Conservation (phyloP, 305 asterid species). For the Solanum chacoense region DNA sequence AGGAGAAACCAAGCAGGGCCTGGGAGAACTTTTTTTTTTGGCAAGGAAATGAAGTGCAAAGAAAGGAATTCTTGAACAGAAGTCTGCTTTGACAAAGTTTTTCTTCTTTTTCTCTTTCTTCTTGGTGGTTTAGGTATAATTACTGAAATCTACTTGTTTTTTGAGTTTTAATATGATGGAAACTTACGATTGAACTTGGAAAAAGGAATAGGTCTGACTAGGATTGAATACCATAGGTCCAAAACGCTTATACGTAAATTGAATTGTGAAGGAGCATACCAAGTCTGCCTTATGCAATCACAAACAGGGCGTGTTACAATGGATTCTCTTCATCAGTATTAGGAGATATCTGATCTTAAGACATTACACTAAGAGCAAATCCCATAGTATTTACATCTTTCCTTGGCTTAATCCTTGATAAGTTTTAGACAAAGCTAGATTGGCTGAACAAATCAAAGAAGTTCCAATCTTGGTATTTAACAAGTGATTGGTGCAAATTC, state of each 20-base stretch:
- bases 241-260: neutral
- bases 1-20: neutral
- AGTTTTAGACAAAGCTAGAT: neutral
- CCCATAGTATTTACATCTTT: neutral
- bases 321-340: neutral
- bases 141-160: neutral
- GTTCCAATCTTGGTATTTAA: neutral
- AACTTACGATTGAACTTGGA: neutral
- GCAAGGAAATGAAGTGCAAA: neutral
- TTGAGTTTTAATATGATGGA: neutral
- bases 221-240: neutral
- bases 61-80: neutral
- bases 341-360: neutral
- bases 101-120: neutral
- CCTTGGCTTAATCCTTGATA: neutral
- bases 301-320: neutral
- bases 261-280: neutral
- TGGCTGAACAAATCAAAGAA: neutral
- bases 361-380: neutral
- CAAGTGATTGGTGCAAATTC: neutral
- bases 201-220: neutral
- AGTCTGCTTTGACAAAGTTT: neutral
- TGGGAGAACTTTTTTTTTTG: neutral
- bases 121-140: neutral
- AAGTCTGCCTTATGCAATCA: neutral